phyloP scores from a whole-genome alignment of 2,329 filamentous ascomycete genomes.

The Chaetothyriales sp. region DNA sequence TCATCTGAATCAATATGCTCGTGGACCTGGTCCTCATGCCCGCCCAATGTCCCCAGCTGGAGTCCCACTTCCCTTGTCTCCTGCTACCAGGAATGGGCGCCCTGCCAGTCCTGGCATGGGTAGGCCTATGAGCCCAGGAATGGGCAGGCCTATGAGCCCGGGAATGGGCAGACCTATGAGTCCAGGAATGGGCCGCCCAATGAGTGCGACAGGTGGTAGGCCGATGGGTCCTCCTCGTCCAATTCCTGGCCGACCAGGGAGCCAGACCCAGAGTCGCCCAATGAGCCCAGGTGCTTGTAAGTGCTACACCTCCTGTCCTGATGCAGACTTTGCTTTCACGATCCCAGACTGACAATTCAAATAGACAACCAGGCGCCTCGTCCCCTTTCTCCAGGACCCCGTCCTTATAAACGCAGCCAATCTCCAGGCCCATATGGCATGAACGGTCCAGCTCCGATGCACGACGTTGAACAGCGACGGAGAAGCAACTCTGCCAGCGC shows the following conservation, averaged over 20 bases:
- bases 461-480: constrained; percentile 24
- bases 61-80: constrained; percentile 1
- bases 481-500: constrained; percentile 31
- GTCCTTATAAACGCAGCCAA: constrained; percentile 28
- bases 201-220: constrained; percentile 21
- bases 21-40: constrained; percentile 22
- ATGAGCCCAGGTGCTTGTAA: constrained; percentile 22
- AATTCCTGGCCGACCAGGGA: constrained; percentile 16
- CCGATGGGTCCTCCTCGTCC: constrained; percentile 31
- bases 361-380: constrained; percentile 20
- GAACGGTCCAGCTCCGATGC: constrained; percentile 27
- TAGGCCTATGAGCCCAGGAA: constrained; percentile 4
- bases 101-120: constrained; percentile 20
- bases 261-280: constrained; percentile 4
- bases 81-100: constrained; percentile 15
- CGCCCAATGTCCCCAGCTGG: constrained; percentile 16
- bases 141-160: constrained; percentile 22
- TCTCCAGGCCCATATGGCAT: constrained; percentile 32
- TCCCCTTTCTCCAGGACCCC: constrained; percentile 35
- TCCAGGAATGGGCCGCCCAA: constrained; percentile 1
- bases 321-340: background rate
- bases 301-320: background rate
- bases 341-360: background rate
- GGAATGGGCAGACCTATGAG: constrained; percentile 6
- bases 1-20: constrained; percentile 42